Percentiles rank a stretch among this genome's conserved stretches.
Conservation (phyloP, 2,329 filamentous ascomycete genomes). For the Catunica adiposa region DNA sequence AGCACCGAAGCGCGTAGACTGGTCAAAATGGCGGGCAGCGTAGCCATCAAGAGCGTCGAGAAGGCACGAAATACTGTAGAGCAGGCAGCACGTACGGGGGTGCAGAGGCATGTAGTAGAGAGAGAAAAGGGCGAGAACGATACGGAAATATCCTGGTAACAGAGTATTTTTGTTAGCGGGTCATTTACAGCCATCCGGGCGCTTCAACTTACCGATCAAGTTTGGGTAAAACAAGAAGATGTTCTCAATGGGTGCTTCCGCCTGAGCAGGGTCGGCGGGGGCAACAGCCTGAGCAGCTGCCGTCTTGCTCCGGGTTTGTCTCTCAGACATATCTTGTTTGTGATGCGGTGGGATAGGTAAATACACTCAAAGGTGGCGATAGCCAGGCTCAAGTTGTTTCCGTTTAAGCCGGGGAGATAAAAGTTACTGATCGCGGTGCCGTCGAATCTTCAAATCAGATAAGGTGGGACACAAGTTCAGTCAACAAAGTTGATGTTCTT, state of each 20-base stretch:
- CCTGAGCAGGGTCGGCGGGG: slow-evolving; percentile 18
- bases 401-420: neutral
- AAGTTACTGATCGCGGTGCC: neutral
- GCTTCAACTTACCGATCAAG: slow-evolving; percentile 47
- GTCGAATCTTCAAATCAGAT: neutral
- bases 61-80: slow-evolving; percentile 87
- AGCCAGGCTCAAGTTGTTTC: neutral
- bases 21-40: slow-evolving; percentile 63
- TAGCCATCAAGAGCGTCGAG: slow-evolving; percentile 91
- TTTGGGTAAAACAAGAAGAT: slow-evolving; percentile 73
- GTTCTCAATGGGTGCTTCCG: slow-evolving; percentile 41
- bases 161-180: neutral
- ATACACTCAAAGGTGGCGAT: neutral
- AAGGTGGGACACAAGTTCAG: neutral
- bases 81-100: slow-evolving; percentile 79
- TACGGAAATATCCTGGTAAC: slow-evolving; percentile 52
- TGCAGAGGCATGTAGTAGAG: slow-evolving; percentile 99
- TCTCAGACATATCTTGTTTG: slow-evolving; percentile 7
- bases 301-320: slow-evolving; percentile 17
- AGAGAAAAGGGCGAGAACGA: slow-evolving; percentile 71
- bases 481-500: neutral
- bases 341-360: neutral
- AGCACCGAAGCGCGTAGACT: slow-evolving; percentile 88
- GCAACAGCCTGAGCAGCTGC: slow-evolving; percentile 15
- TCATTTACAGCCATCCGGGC: neutral